Conservation (phyloP, 176 grass and related monocot genomes). For the Bromus sterilis region DNA sequence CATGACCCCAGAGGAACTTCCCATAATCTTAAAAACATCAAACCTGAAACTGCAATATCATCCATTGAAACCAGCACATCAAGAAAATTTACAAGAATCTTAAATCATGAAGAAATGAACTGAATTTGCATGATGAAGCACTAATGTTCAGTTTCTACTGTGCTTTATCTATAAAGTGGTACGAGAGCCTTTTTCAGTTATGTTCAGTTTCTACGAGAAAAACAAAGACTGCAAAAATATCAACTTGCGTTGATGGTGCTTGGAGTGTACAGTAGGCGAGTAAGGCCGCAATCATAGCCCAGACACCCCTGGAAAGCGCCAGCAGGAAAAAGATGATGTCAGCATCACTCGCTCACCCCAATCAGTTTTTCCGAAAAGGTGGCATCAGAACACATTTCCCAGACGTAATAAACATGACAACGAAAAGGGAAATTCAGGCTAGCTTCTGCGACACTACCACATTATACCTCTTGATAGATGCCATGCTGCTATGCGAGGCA, state of each 20-base stretch:
- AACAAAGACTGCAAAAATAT: neutral
- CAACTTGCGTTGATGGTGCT: constrained; percentile 91
- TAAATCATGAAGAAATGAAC: neutral
- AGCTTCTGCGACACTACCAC: neutral
- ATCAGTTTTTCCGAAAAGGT: constrained; percentile 21
- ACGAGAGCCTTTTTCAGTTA: too few species aligned
- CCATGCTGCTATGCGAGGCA: constrained; percentile 39
- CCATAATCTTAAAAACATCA: too few species aligned
- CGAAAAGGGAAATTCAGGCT: neutral
- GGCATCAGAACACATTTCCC: neutral
- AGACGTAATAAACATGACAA: neutral
- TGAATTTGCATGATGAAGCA: neutral
- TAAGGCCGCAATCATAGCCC: constrained; percentile 95
- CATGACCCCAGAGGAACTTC: too few species aligned
- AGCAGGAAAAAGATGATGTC: constrained; percentile 21
- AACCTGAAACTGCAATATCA: too few species aligned
- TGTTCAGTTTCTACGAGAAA: neutral
- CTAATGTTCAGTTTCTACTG: constrained; percentile 11
- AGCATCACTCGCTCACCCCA: constrained; percentile 18
- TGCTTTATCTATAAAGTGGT: too few species aligned
- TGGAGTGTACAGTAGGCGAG: constrained; percentile 95
- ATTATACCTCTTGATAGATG: constrained; percentile 82
- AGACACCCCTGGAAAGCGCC: constrained; percentile 66
- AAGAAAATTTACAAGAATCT: neutral
- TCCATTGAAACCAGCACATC: neutral